Evolutionary conservation across 2,329 filamentous ascomycete species (phyloP), one percentile per base, ranked within the genome.

Genomic region (Hymenoscyphus fructigenus): DNA sequence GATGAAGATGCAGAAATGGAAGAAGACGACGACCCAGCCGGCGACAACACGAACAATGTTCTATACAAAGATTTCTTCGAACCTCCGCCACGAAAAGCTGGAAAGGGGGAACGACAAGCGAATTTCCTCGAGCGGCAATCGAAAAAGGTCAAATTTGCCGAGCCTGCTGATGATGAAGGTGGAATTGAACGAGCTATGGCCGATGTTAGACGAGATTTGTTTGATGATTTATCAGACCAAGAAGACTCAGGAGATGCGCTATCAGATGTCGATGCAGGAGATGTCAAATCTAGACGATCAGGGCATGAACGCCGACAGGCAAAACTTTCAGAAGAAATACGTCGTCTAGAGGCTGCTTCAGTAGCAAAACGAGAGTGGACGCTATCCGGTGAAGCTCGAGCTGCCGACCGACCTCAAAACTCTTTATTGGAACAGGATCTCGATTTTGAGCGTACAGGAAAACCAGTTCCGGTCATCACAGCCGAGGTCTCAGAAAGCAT

Each of bases 51-150:
- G 59, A 96, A 97, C 75, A 90, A 93, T 67, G 83, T 97, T 73
- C 92, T 89, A 79, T 98, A 97, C 78, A 88, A 89, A 67, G 93
- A 98, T 76, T 98, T 97, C 79, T 98, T 97, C 74, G 92, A 91
- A 2, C 91, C 92, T 10, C 94, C 93, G 12, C 84, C 89, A 23
- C 87, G 85, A 71, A 96, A 95, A 77, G 82, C 80, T 67, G 83
- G 83, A 64, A 87, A 85, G 84, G 72, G 75, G 58, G 72, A 76
- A 61, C 69, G 79, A 74, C 70, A 85, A 78, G 72, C 76, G 75
- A 70, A 71, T 44, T 77, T 72, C 59, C 66, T 75, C 3, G 74
- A 62, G 75, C 64, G 76, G 77, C 70, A 79, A 69, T 71, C 78
- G 53, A 74, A 75, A 29, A 81, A 79, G 68, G 78, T 80, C 61